These are phyloP conservation scores for Leishmania arabica DNA, from an alignment of 208 protist species.

Conservation along the genomic window DNA sequence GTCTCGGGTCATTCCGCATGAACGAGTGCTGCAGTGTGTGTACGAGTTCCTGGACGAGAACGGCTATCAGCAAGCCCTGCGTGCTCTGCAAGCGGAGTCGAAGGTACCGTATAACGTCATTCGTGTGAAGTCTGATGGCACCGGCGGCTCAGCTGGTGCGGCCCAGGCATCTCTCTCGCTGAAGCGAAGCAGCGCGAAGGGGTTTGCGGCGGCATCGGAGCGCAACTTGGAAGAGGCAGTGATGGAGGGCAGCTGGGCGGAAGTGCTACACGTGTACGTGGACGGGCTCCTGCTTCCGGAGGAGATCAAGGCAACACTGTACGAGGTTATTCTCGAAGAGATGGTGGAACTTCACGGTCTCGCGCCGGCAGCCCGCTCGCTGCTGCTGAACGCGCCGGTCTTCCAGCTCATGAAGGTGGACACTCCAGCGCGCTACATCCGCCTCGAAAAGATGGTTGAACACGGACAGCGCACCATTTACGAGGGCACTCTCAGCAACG, in stretches of 20 bases:
- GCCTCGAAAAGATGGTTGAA: slow-evolving; percentile 65
- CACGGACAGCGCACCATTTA: slow-evolving; percentile 25
- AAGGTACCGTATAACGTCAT: slow-evolving; percentile 83
- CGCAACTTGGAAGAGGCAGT: slow-evolving; percentile 48
- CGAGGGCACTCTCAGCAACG: slow-evolving; percentile 3
- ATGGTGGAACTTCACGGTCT: slow-evolving; percentile 69
- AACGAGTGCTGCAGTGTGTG: slow-evolving; percentile 65
- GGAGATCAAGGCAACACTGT: slow-evolving; percentile 66
- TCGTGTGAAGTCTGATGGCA: slow-evolving; percentile 25
- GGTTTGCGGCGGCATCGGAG: slow-evolving; percentile 23
- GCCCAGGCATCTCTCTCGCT: slow-evolving; percentile 5
- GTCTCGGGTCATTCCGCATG: slow-evolving; percentile 50
- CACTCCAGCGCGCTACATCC: slow-evolving; percentile 59
- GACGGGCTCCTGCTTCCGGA: slow-evolving; percentile 65
- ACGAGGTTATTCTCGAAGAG: slow-evolving; percentile 85
- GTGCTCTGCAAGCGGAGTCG: slow-evolving; percentile 78
- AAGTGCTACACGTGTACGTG: slow-evolving; percentile 70
- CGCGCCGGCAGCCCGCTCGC: slow-evolving; percentile 59
- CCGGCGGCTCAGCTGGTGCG: background rate
- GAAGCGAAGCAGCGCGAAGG: background rate
- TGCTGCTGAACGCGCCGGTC: slow-evolving; percentile 75
- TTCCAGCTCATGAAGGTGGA: slow-evolving; percentile 59
- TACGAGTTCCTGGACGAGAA: slow-evolving; percentile 71
- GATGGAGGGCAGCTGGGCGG: slow-evolving; percentile 74
- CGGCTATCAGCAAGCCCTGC: slow-evolving; percentile 65